A percentile compares a stretch with the other conserved stretches of the same genome.
These are phyloP conservation scores for Kwoniella mangroviensis DNA, from an alignment of 768 basidiomycete genomes.

Conservation along the genomic window DNA sequence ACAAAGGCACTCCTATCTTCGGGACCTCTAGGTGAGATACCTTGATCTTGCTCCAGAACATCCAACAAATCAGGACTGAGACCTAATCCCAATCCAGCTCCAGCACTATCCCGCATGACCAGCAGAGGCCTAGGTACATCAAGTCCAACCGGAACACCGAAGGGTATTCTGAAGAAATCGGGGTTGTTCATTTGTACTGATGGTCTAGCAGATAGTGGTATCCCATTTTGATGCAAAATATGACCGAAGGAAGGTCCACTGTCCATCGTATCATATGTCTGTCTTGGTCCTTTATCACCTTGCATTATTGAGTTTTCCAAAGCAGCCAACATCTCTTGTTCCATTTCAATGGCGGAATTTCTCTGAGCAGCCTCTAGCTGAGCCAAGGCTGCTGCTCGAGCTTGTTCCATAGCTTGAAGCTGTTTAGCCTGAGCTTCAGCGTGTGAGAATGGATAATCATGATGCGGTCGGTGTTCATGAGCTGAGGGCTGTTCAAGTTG, in stretches of 20 bases:
- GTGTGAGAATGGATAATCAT: conserved; percentile 44
- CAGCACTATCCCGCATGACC: conserved; percentile 35
- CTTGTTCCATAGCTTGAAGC: conserved; percentile 39
- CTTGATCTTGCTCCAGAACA: conserved; percentile 29
- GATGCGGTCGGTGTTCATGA: conserved; percentile 44
- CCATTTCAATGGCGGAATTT: conserved; percentile 9
- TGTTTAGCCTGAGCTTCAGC: conserved; percentile 42
- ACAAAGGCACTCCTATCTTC: conserved; percentile 53
- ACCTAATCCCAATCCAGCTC: conserved; percentile 34
- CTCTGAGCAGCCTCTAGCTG: conserved; percentile 39
- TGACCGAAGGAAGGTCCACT: conserved; percentile 55
- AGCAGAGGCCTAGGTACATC: conserved; percentile 35
- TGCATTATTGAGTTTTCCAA: neutral
- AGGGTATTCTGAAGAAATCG: conserved; percentile 42
- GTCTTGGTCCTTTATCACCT: conserved; percentile 35
- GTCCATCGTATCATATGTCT: conserved; percentile 47
- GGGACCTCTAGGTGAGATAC: conserved; percentile 15
- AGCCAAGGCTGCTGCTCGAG: conserved; percentile 39
- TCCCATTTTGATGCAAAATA: conserved; percentile 39
- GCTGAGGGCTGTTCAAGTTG: conserved; percentile 10
- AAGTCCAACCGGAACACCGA: conserved; percentile 38
- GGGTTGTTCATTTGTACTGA: conserved; percentile 19
- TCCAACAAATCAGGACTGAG: conserved; percentile 32
- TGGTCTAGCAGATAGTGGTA: conserved; percentile 28
- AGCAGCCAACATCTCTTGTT: conserved; percentile 21